A percentile compares a stretch with the other conserved stretches of the same genome.
Evolutionary conservation across 2,329 filamentous ascomycete species (phyloP).

Genomic region (Camillea tinctor): DNA sequence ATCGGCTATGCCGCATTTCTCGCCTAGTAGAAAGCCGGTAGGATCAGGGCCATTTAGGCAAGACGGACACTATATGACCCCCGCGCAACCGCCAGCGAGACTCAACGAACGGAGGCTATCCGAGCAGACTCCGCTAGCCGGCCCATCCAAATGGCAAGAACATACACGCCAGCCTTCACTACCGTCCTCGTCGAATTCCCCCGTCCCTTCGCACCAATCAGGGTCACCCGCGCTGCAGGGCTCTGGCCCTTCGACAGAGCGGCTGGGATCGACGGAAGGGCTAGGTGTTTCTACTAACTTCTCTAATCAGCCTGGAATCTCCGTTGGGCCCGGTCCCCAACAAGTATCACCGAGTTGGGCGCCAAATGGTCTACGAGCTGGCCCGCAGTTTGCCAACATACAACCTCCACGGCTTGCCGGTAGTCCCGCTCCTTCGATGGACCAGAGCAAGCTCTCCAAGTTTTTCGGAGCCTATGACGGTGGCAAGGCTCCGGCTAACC

Average conservation of each 20-base stretch:
- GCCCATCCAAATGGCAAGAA: conserved; percentile 11
- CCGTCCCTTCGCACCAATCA: conserved; percentile 19
- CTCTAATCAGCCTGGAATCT: conserved; percentile 5
- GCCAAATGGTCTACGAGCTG: conserved; percentile 14
- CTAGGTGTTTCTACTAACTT: conserved; percentile 14
- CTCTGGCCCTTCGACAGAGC: conserved; percentile 11
- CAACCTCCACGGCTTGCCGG: conserved; percentile 16
- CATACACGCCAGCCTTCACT: conserved; percentile 27
- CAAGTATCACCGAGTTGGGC: conserved; percentile 16
- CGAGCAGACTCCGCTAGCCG: conserved; percentile 22
- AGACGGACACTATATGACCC: conserved; percentile 18
- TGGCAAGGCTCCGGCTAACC: conserved; percentile 14
- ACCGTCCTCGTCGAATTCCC: conserved; percentile 26
- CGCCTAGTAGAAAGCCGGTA: conserved; percentile 32
- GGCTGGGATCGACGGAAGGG: conserved; percentile 11
- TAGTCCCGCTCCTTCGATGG: conserved; percentile 21
- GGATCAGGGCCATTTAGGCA: conserved; percentile 25
- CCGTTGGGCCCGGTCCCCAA: conserved; percentile 3
- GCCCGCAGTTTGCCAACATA: conserved; percentile 1
- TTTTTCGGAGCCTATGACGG: conserved; percentile 27
- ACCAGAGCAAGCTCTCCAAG: conserved; percentile 25
- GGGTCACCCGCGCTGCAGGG: conserved; percentile 15
- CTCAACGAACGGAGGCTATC: conserved; percentile 20
- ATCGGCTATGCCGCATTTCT: conserved; percentile 12
- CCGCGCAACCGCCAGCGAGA: conserved; percentile 14